Evolutionary conservation across 495 filamentous ascomycete species (phyloP).

Genomic region (Barbatosphaeria neglecta): DNA sequence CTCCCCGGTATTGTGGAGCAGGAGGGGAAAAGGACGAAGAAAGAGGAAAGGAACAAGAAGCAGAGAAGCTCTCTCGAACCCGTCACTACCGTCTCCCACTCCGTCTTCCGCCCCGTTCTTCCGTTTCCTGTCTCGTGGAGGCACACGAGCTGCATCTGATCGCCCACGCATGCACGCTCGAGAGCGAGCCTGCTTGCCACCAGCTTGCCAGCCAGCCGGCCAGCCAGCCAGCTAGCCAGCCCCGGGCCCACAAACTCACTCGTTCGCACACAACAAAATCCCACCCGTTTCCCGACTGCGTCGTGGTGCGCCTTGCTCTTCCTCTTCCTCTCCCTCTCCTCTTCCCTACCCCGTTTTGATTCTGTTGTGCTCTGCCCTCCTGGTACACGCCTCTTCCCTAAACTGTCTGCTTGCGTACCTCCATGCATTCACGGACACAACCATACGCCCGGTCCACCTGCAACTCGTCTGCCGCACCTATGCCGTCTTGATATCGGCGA

Average conservation of each 20-base stretch:
- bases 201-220: no score
- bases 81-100: background rate
- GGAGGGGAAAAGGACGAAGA: background rate
- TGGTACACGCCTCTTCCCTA: no score
- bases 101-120: no score
- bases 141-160: no score
- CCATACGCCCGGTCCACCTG: no score
- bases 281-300: background rate
- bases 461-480: background rate
- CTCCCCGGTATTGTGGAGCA: background rate
- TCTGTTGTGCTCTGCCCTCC: no score
- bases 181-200: no score
- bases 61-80: no score
- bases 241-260: background rate
- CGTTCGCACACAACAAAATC: background rate
- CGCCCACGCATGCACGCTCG: background rate
- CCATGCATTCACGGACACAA: background rate
- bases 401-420: background rate
- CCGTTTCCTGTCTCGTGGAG: no score
- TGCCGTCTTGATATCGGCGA: background rate
- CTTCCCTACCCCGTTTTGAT: background rate
- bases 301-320: no score
- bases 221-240: no score
- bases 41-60: background rate
- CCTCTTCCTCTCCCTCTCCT: background rate